Conservation (phyloP, 108 stramenopile species). For the Discostella stelligeroides region DNA sequence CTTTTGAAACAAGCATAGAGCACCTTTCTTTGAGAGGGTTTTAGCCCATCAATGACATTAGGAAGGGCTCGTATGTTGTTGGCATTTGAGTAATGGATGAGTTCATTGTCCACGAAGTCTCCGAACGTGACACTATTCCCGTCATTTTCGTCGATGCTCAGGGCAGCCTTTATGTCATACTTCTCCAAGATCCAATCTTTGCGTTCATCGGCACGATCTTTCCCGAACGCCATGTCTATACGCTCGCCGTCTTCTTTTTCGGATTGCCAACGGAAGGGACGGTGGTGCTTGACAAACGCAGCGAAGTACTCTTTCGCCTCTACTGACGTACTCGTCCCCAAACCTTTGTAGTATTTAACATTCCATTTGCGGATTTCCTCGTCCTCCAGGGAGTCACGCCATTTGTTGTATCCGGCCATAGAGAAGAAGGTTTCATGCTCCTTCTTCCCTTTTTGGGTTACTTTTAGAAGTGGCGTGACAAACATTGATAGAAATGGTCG, state of each 20-base stretch:
- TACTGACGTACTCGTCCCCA: constrained; percentile 88
- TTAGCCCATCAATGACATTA: constrained; percentile 87
- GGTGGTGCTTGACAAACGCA: constrained; percentile 67
- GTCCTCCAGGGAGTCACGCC: constrained; percentile 60
- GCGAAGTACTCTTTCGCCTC: constrained; percentile 92
- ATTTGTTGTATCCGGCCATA: constrained; percentile 80
- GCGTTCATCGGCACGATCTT: constrained; percentile 77
- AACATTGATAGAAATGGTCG: constrained; percentile 85
- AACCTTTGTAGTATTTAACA: constrained; percentile 96
- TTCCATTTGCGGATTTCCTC: constrained; percentile 66
- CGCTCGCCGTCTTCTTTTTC: constrained; percentile 72
- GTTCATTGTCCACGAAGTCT: constrained; percentile 91
- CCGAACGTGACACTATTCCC: constrained; percentile 59
- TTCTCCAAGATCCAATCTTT: constrained; percentile 81
- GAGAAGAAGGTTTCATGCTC: constrained; percentile 78
- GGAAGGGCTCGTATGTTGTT: constrained; percentile 88
- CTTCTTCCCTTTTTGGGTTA: constrained; percentile 57
- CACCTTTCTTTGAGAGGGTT: constrained; percentile 94
- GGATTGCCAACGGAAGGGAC: constrained; percentile 77
- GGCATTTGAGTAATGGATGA: constrained; percentile 91
- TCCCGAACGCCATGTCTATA: constrained; percentile 89
- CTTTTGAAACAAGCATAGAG: constrained; percentile 90
- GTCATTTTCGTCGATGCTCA: constrained; percentile 35
- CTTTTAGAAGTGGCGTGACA: constrained; percentile 91
- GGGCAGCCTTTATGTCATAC: constrained; percentile 58